These are phyloP conservation scores for Tulasnella sp. DNA, from an alignment of 768 basidiomycete species.

Conservation along the genomic window DNA sequence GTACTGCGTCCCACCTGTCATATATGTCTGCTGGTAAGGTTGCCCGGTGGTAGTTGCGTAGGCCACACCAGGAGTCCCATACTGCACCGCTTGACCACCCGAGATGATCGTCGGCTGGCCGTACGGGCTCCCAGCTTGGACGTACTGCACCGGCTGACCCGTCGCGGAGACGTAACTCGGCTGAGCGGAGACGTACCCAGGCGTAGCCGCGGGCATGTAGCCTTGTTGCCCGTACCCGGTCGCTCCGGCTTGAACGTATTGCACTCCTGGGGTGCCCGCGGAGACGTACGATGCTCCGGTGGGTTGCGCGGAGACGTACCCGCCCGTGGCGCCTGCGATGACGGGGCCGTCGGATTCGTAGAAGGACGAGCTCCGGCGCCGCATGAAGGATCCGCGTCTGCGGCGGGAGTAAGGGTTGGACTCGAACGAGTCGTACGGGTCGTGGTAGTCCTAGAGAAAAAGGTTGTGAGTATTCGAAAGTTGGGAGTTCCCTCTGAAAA, in stretches of 20 bases:
- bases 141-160: constrained; percentile 8
- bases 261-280: background rate
- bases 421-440: constrained; percentile 4
- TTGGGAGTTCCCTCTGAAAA: background rate
- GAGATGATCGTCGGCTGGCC: background rate
- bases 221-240: background rate
- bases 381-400: background rate
- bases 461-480: background rate
- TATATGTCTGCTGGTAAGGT: background rate
- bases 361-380: constrained; percentile 6
- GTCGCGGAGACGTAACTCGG: background rate
- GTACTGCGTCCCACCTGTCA: background rate
- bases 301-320: constrained; percentile 3
- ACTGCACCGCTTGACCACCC: background rate
- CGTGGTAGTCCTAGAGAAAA: background rate
- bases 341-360: background rate
- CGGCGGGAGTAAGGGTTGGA: background rate
- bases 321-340: background rate
- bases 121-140: background rate
- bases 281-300: constrained; percentile 4
- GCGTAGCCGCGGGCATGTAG: background rate
- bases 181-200: background rate
- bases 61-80: constrained; percentile 17
- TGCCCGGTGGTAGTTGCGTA: constrained; percentile 6
- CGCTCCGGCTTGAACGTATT: background rate